These are phyloP conservation scores for Coniella lustricola DNA, from an alignment of 2,329 filamentous ascomycete species.

Conservation along the genomic window DNA sequence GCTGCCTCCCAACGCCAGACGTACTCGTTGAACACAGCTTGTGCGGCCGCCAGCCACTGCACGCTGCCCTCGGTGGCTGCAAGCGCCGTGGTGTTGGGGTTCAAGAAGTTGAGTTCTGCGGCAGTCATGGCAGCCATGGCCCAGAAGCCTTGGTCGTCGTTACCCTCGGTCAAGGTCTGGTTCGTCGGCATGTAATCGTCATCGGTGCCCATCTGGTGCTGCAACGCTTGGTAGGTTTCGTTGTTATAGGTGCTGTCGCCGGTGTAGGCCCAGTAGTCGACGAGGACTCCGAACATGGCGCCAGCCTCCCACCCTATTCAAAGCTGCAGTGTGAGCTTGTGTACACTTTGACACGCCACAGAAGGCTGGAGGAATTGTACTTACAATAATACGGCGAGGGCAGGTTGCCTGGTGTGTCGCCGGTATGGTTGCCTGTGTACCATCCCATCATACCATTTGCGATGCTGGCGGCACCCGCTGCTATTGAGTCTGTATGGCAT, in stretches of 20 bases:
- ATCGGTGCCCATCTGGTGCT: constrained; percentile 45
- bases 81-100: constrained; percentile 36
- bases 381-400: constrained; percentile 51
- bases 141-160: constrained; percentile 68
- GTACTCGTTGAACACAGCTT: constrained; percentile 62
- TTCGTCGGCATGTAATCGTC: constrained; percentile 51
- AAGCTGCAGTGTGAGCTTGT: background rate
- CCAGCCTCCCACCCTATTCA: constrained; percentile 50
- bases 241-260: constrained; percentile 53
- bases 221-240: constrained; percentile 42
- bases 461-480: constrained; percentile 30
- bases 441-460: constrained; percentile 40
- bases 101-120: constrained; percentile 56
- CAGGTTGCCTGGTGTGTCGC: constrained; percentile 39
- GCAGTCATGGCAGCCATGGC: constrained; percentile 61
- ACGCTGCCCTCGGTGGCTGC: constrained; percentile 33
- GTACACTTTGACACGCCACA: too few relatives aligned
- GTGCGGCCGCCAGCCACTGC: constrained; percentile 58
- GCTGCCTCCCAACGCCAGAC: constrained; percentile 46
- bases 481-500: constrained; percentile 24
- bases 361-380: background rate
- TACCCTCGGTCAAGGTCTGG: constrained; percentile 46
- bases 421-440: constrained; percentile 39
- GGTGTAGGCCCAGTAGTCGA: constrained; percentile 59
- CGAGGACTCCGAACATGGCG: constrained; percentile 53